Conservation (phyloP, 176 grass and related monocot species). For the Musa acuminata region DNA sequence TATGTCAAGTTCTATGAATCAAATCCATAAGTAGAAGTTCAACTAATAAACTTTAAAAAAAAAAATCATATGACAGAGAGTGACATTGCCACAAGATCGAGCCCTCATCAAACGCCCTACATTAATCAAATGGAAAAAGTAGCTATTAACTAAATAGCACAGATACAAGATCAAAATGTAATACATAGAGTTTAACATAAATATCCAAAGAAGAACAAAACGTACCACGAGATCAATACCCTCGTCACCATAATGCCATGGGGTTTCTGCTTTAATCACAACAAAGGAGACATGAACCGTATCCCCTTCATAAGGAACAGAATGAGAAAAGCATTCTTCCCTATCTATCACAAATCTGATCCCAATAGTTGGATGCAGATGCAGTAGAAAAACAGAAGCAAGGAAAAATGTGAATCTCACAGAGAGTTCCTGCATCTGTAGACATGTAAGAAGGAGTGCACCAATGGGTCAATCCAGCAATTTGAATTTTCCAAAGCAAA, state of each 20-base stretch:
- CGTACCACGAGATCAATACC: constrained; percentile 93
- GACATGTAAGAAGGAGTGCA: constrained; percentile 11
- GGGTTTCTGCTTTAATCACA: constrained; percentile 80
- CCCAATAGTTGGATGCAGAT: constrained; percentile 28
- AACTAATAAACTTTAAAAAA: too few relatives aligned
- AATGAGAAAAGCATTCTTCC: constrained; percentile 89
- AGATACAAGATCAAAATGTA: neutral
- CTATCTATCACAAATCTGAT: constrained; percentile 92
- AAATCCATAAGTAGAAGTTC: too few relatives aligned
- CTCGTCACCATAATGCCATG: constrained; percentile 75
- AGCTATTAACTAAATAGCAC: neutral
- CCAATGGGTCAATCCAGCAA: neutral
- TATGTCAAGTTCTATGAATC: too few relatives aligned
- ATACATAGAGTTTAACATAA: neutral
- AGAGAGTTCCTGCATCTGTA: constrained; percentile 32
- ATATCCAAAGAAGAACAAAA: neutral
- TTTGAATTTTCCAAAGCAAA: neutral
- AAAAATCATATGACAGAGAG: too few relatives aligned
- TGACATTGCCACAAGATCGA: too few relatives aligned
- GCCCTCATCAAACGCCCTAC: too few relatives aligned
- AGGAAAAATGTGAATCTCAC: constrained; percentile 27
- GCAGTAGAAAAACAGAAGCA: constrained; percentile 17
- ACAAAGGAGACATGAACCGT: constrained; percentile 78
- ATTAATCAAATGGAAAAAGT: too few relatives aligned
- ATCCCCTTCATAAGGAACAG: constrained; percentile 74